A percentile compares a stretch with the other conserved stretches of the same genome.
Conservation (phyloP, 352 stramenopile species). For the Pythium phragmitis region DNA sequence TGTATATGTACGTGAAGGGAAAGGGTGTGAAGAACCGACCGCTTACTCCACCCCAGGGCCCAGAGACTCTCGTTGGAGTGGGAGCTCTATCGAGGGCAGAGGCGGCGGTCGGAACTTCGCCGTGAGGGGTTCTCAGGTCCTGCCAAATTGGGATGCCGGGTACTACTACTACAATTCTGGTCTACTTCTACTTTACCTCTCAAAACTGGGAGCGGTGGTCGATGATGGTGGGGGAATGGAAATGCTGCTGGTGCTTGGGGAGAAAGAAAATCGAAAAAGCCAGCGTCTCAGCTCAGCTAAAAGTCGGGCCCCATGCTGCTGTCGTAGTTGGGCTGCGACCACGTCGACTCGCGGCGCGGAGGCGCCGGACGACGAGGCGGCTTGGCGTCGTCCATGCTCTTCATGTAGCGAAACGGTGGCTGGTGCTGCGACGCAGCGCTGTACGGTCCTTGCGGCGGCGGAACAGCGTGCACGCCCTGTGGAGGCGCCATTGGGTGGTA, state of each 20-base stretch:
- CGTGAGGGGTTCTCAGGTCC: background rate
- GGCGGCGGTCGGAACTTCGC: too few species aligned
- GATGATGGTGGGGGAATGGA: background rate
- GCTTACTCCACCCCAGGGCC: background rate
- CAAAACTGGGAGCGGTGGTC: slow-evolving; percentile 21
- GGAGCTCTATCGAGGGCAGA: too few species aligned
- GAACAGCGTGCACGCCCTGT: slow-evolving; percentile 19
- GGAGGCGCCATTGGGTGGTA: slow-evolving; percentile 23
- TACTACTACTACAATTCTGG: slow-evolving; percentile 33
- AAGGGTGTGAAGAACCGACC: background rate
- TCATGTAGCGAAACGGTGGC: slow-evolving; percentile 66
- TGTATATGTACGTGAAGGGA: slow-evolving; percentile 1
- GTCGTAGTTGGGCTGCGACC: slow-evolving; percentile 37
- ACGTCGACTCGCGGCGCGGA: slow-evolving; percentile 51
- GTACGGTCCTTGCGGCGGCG: slow-evolving; percentile 17
- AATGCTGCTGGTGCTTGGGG: background rate
- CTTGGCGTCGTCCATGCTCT: slow-evolving; percentile 62
- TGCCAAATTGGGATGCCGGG: slow-evolving; percentile 15
- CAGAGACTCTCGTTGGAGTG: too few species aligned
- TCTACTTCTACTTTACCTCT: slow-evolving; percentile 31
- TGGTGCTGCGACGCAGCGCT: slow-evolving; percentile 10
- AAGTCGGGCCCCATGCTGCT: slow-evolving; percentile 20
- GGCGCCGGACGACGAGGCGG: slow-evolving; percentile 18
- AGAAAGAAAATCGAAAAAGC: background rate
- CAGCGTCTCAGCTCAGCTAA: background rate